Conservation (phyloP, 1,139 yeast genomes). For the Blastobotrys petasosporus region DNA sequence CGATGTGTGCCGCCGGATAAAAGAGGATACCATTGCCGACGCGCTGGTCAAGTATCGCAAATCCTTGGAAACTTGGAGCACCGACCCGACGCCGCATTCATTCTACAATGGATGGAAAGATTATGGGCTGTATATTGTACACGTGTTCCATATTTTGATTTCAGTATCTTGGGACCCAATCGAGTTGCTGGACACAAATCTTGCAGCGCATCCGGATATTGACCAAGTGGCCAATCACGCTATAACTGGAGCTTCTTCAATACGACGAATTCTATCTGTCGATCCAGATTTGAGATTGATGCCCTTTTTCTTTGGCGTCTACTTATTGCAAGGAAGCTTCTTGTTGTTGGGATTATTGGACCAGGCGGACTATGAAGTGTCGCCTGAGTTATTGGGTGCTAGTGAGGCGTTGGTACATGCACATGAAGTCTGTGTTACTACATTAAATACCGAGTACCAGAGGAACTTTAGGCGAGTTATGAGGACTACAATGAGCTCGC, state of each 20-base stretch:
- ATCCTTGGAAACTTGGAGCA: constrained; percentile 23
- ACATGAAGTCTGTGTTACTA: constrained; percentile 32
- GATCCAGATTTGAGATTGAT: constrained; percentile 31
- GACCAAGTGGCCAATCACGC: constrained; percentile 26
- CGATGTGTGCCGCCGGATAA: constrained; percentile 16
- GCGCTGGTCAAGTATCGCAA: constrained; percentile 22
- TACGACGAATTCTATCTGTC: constrained; percentile 24
- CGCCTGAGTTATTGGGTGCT: constrained; percentile 31
- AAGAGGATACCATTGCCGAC: constrained; percentile 17
- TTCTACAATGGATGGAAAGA: constrained; percentile 26
- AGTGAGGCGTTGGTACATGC: constrained; percentile 32
- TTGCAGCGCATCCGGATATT: constrained; percentile 25
- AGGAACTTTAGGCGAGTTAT: constrained; percentile 29
- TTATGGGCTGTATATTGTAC: constrained; percentile 24
- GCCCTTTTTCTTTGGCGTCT: constrained; percentile 34
- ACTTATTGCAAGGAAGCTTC: constrained; percentile 30
- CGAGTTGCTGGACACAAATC: constrained; percentile 22
- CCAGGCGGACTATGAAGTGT: constrained; percentile 28
- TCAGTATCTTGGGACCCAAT: constrained; percentile 28
- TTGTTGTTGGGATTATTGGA: constrained; percentile 23
- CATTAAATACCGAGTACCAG: constrained; percentile 32
- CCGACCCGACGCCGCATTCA: constrained; percentile 21
- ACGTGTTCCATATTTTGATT: constrained; percentile 24
- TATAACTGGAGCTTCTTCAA: constrained; percentile 26
- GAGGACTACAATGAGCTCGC: constrained; percentile 27